Evolutionary conservation across 1,284 basidiomycete species (phyloP).

Genomic region (Ceraceosorus bombacis): DNA sequence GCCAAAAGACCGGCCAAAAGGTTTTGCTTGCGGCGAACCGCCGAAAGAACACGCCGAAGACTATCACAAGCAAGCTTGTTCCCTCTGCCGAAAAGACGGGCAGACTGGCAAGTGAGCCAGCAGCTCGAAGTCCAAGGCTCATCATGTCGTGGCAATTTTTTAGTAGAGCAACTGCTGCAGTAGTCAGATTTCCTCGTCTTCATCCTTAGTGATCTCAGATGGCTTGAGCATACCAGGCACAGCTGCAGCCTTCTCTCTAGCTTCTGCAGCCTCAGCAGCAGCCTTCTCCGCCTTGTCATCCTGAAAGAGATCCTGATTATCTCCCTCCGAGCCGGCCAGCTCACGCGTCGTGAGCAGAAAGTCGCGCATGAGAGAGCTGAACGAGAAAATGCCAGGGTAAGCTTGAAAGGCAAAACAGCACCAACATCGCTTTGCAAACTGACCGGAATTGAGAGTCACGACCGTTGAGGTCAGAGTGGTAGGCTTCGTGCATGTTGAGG

Average conservation of each 20-base stretch:
- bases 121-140: no score
- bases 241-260: slow-evolving; percentile 72
- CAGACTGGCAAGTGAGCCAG: no score
- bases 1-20: no score
- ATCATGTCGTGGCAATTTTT: background rate
- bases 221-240: slow-evolving; percentile 99
- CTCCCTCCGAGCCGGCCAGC: slow-evolving; percentile 54
- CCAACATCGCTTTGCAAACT: no score
- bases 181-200: slow-evolving; percentile 63
- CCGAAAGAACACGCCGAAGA: no score
- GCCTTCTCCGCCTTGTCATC: slow-evolving; percentile 90
- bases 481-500: no score
- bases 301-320: slow-evolving; percentile 75
- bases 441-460: no score
- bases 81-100: no score
- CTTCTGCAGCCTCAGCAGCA: slow-evolving; percentile 64
- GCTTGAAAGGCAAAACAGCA: no score
- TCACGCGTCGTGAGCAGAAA: slow-evolving; percentile 58
- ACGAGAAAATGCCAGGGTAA: slow-evolving; percentile 7
- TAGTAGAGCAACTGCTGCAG: slow-evolving; percentile 33
- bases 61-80: no score
- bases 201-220: slow-evolving; percentile 59
- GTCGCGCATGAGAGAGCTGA: slow-evolving; percentile 83
- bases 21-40: no score
- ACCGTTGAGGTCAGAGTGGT: no score